phyloP scores from a whole-genome alignment of 768 basidiomycete genomes.

The Kondoa subrosea region DNA sequence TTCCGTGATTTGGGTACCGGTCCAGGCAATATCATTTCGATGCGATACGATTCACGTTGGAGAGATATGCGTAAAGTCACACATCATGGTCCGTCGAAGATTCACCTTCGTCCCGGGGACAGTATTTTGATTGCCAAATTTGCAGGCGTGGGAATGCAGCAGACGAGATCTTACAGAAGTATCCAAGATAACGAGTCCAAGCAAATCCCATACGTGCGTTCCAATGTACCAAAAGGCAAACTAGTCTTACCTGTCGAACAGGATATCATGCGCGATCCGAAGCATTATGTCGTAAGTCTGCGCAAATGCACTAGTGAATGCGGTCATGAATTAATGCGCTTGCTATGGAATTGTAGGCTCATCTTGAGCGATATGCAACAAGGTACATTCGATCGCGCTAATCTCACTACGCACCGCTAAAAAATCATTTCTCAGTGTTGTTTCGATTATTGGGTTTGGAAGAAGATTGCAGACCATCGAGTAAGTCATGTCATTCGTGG shows the following conservation, averaged over 20 bases:
- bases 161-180: not conserved
- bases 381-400: no score
- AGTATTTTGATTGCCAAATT: not conserved
- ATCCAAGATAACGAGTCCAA: not conserved
- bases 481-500: not conserved
- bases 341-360: not conserved
- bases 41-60: conserved; percentile 10
- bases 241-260: no score
- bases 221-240: no score
- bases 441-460: not conserved
- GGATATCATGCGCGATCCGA: not conserved
- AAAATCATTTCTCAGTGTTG: no score
- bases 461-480: not conserved
- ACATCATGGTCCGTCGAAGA: conserved; percentile 9
- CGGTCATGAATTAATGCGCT: no score
- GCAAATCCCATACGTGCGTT: not conserved
- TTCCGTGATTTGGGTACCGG: conserved; percentile 18
- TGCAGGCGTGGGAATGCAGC: not conserved
- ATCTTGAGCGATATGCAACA: no score
- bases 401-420: no score
- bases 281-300: not conserved
- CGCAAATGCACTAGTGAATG: no score
- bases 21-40: not conserved
- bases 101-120: no score
- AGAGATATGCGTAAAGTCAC: conserved; percentile 8